A percentile compares a stretch with the other conserved stretches of the same genome.
phyloP scores from a whole-genome alignment of 306 rosid species.

The Dalbergia cultrata region DNA sequence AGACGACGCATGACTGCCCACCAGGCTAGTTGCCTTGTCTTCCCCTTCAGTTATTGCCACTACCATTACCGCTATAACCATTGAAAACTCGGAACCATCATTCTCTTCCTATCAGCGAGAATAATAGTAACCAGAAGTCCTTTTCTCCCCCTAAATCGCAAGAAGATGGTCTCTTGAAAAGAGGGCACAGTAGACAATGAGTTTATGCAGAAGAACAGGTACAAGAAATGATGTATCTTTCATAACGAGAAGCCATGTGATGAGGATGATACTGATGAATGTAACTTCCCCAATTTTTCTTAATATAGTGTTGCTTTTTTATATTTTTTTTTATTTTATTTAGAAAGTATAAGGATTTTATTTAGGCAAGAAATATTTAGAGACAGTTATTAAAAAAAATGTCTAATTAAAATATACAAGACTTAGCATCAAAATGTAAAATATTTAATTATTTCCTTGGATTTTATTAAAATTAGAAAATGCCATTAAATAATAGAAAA shows the following conservation, averaged over 20 bases:
- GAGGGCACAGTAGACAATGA: conserved; percentile 97
- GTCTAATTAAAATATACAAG: too few relatives aligned
- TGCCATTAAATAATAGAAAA: too few relatives aligned
- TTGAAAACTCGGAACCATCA: conserved; percentile 43
- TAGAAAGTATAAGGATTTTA: too few relatives aligned
- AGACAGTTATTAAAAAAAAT: too few relatives aligned
- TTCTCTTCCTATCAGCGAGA: conserved; percentile 55
- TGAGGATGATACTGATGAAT: conserved; percentile 89
- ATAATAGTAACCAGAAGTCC: conserved; percentile 61
- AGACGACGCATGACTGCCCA: conserved; percentile 20
- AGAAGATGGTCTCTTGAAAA: conserved; percentile 92
- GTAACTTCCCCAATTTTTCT: too few relatives aligned
- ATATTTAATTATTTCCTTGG: too few relatives aligned
- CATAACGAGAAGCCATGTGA: conserved; percentile 76
- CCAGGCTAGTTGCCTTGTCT: conserved; percentile 7
- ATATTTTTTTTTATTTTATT: too few relatives aligned
- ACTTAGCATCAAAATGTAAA: too few relatives aligned
- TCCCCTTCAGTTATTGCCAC: conserved; percentile 27
- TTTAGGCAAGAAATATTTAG: too few relatives aligned
- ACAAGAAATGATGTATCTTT: conserved; percentile 95
- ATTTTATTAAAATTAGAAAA: too few relatives aligned
- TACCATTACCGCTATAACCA: conserved; percentile 62
- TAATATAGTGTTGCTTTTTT: too few relatives aligned
- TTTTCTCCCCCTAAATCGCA: conserved; percentile 80
- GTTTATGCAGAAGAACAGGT: conserved; percentile 96